Conservation (phyloP, 2,329 filamentous ascomycete species). For the Neodidymelliopsis sp. region DNA sequence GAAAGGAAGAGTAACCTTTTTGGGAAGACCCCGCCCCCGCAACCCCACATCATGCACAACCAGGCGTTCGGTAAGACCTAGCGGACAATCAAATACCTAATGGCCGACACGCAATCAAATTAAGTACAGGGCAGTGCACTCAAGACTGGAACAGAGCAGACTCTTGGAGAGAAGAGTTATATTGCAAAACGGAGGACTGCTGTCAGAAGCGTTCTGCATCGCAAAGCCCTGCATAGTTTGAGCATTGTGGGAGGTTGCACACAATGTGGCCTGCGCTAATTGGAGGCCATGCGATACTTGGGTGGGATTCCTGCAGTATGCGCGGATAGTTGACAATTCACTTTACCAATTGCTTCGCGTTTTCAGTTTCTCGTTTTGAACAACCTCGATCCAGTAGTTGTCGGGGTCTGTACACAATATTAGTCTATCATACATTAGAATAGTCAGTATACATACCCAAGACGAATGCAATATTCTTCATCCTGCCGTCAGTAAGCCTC, state of each 20-base stretch:
- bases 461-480: slow-evolving; percentile 94
- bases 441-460: slow-evolving; percentile 58
- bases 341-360: slow-evolving; percentile 49
- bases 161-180: too few relatives aligned
- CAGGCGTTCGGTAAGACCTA: slow-evolving; percentile 1
- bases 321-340: slow-evolving; percentile 14
- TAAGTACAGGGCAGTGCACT: too few relatives aligned
- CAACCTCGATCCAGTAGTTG: slow-evolving; percentile 78
- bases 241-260: not conserved
- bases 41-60: slow-evolving; percentile 37
- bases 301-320: slow-evolving; percentile 23
- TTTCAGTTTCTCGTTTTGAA: slow-evolving; percentile 79
- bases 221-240: not conserved
- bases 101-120: too few relatives aligned
- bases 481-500: slow-evolving; percentile 84
- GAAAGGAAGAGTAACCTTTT: slow-evolving; percentile 30
- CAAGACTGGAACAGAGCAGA: too few relatives aligned
- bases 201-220: not conserved
- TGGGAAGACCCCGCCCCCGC: slow-evolving; percentile 44
- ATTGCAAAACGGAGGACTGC: not conserved
- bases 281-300: slow-evolving; percentile 19
- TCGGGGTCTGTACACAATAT: slow-evolving; percentile 65
- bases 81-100: too few relatives aligned
- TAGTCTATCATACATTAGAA: slow-evolving; percentile 12
- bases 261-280: slow-evolving; percentile 21